Percentiles rank a stretch among this genome's conserved stretches.
These are phyloP conservation scores for Xerocomus potaroensis DNA, from an alignment of 768 basidiomycete species.

Conservation along the genomic window DNA sequence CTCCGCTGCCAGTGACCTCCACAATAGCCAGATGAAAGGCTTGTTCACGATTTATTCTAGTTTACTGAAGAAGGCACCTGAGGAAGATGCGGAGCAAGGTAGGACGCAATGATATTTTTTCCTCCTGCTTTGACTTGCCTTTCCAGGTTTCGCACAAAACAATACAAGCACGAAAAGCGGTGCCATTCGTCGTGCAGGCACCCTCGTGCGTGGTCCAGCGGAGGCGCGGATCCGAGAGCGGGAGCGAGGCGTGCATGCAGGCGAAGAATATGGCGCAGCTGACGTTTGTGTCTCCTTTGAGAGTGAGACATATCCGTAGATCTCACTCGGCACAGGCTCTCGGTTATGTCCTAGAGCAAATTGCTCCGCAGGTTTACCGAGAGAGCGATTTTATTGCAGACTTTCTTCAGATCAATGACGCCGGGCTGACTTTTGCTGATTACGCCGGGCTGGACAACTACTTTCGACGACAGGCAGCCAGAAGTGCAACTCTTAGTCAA, in stretches of 20 bases:
- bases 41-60: slow-evolving; percentile 56
- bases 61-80: slow-evolving; percentile 59
- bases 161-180: slow-evolving; percentile 40
- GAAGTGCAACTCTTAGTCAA: slow-evolving; percentile 60
- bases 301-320: not conserved
- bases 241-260: slow-evolving; percentile 48
- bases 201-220: slow-evolving; percentile 74
- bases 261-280: slow-evolving; percentile 62
- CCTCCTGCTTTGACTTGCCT: not conserved
- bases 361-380: slow-evolving; percentile 68
- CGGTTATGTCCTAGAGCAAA: slow-evolving; percentile 66
- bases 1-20: slow-evolving; percentile 76
- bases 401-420: slow-evolving; percentile 89
- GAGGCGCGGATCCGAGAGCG: slow-evolving; percentile 46
- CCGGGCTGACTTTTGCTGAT: slow-evolving; percentile 89
- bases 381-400: slow-evolving; percentile 89
- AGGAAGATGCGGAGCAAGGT: slow-evolving; percentile 78
- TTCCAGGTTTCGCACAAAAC: slow-evolving; percentile 40
- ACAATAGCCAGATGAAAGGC: slow-evolving; percentile 74
- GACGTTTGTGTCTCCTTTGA: slow-evolving; percentile 47
- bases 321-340: slow-evolving; percentile 53
- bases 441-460: slow-evolving; percentile 93
- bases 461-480: slow-evolving; percentile 87
- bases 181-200: slow-evolving; percentile 78
- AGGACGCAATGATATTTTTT: slow-evolving; percentile 9